Percentiles rank a stretch among this genome's conserved stretches.
phyloP scores from a whole-genome alignment of 2,329 filamentous ascomycete species.

The Albifimbria verrucaria region DNA sequence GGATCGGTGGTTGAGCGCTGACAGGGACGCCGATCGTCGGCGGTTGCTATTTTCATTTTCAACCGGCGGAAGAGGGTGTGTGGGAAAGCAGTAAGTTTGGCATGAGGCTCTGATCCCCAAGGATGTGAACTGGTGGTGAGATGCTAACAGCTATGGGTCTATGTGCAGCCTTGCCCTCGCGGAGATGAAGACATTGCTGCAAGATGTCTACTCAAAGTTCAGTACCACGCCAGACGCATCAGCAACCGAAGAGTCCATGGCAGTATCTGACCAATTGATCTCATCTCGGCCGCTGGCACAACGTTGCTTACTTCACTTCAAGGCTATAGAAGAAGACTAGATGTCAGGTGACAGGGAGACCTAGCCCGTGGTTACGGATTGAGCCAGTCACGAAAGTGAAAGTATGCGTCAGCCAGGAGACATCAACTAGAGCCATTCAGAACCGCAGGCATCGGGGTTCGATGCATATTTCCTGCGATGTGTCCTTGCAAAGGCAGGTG shows the following conservation, averaged over 20 bases:
- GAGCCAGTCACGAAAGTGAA: background rate
- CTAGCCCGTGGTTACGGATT: background rate
- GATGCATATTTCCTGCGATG: too few relatives aligned
- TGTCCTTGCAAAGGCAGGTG: too few relatives aligned
- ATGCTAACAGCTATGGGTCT: slow-evolving; percentile 3
- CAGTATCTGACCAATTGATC: slow-evolving; percentile 65
- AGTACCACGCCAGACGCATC: slow-evolving; percentile 50
- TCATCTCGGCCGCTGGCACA: slow-evolving; percentile 60
- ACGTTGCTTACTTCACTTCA: slow-evolving; percentile 53
- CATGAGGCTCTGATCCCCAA: slow-evolving; percentile 15
- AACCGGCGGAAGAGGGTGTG: slow-evolving; percentile 61
- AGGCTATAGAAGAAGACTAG: slow-evolving; percentile 23
- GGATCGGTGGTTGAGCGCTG: slow-evolving; percentile 74
- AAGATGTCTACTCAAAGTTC: slow-evolving; percentile 59
- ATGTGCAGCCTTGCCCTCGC: slow-evolving; percentile 51
- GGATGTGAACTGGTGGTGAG: background rate
- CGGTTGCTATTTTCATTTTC: slow-evolving; percentile 64
- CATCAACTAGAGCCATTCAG: too few relatives aligned
- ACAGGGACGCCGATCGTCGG: slow-evolving; percentile 69
- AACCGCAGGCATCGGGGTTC: too few relatives aligned
- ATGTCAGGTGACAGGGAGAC: background rate
- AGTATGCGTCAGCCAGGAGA: too few relatives aligned
- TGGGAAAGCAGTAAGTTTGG: slow-evolving; percentile 61
- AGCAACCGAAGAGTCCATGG: slow-evolving; percentile 57
- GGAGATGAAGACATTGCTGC: slow-evolving; percentile 65